Evolutionary conservation across 331 rosid species (phyloP).

Genomic region (Cydonia oblonga): DNA sequence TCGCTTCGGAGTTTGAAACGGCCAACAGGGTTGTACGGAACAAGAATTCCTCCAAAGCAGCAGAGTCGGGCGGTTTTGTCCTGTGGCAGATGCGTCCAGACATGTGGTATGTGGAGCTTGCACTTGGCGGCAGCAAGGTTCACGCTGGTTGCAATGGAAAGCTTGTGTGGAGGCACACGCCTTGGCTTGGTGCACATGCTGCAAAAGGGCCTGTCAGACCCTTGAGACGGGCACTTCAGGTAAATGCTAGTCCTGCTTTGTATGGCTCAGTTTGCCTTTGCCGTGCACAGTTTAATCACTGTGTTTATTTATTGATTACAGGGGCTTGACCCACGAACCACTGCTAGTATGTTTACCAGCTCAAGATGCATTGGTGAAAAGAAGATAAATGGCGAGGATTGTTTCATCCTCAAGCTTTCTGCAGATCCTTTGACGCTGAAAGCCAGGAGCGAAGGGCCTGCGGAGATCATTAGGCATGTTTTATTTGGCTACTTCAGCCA

Average conservation of each 20-base stretch:
- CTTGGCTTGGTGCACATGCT: constrained; percentile 98
- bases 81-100: constrained; percentile 97
- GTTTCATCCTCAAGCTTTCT: constrained; percentile 91
- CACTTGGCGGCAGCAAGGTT: constrained; percentile 95
- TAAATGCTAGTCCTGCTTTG: neutral
- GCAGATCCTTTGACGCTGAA: constrained; percentile 82
- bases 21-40: constrained; percentile 66
- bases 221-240: constrained; percentile 90
- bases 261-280: neutral
- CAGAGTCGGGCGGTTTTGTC: constrained; percentile 87
- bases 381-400: constrained; percentile 81
- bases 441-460: constrained; percentile 98
- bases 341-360: constrained; percentile 88
- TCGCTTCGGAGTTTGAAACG: constrained; percentile 92
- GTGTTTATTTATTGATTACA: constrained; percentile 19
- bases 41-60: constrained; percentile 65
- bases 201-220: constrained; percentile 99
- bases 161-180: constrained; percentile 99
- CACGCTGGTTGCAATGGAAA: constrained; percentile 97
- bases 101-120: constrained; percentile 99
- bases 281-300: neutral
- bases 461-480: constrained; percentile 94
- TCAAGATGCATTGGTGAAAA: constrained; percentile 97
- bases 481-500: constrained; percentile 98
- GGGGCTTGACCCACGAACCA: constrained; percentile 98